Base-by-base conservation (phyloP, 441 rosid species). In the Biscutella laevigata region DNA sequence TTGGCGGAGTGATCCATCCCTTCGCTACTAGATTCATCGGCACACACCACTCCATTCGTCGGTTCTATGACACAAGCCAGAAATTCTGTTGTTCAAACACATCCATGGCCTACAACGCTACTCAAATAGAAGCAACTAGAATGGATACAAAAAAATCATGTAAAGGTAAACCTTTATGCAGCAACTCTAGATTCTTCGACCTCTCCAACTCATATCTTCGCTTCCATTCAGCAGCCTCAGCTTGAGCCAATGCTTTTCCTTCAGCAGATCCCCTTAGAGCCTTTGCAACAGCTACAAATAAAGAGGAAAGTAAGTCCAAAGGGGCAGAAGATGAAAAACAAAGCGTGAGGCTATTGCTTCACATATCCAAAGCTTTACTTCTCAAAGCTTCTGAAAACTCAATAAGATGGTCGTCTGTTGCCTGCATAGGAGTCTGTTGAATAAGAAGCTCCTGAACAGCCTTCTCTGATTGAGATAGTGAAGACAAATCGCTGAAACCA, bases 161-260 rank as follows among this genome's bases (percentile, higher is more conserved):
- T 10, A 13, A 21, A 43, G 26, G 33, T 32, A 70, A 73, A 91
- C 95, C 98, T 86, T 78, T 82, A 50, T 6, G 76, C 50, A 77
- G 78, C 56, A 72, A 64, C 40, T 53, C 72, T 24, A 30, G 71
- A 57, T 78, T 92, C 55, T 76, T 76, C 19, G 74, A 66, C 66
- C 73, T 82, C 78, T 88, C 95, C 58, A 88, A 61, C 67, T 92
- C 95, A 57, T 75, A 92, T 80, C 82, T 76, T 51, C 95, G 88
- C 69, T 88, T 88, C 99, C 99, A 92, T 70, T 92, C 97, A 66
- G 95, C 77, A 49, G 95, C 97, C 76, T 92, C 97, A 21, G 94
- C 95, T 78, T 92, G 97, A 48, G 97, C 97, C 68, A 83, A 66
- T 38, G 95, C 99, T 59, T 88, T 92, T 42, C 85, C 99, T 76